Percentiles rank a stretch among this genome's conserved stretches.
Conservation (phyloP, 257 asterid genomes). For the Handroanthus guayacan region DNA sequence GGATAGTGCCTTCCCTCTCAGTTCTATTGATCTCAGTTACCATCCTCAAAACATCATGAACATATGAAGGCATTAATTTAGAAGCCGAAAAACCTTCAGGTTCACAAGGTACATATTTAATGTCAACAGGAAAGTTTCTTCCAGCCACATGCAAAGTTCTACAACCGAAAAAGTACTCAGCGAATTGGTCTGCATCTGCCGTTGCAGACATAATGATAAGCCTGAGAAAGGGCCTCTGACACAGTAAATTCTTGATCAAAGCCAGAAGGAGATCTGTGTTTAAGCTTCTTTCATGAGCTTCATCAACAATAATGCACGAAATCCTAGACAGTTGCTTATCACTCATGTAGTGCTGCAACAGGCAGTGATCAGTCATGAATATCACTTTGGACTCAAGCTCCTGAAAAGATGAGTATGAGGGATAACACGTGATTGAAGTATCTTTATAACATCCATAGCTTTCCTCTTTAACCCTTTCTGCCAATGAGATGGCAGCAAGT, state of each 20-base stretch:
- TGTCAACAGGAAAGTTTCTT: constrained; percentile 84
- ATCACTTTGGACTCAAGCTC: constrained; percentile 61
- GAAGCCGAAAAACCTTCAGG: constrained; percentile 46
- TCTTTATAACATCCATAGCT: constrained; percentile 65
- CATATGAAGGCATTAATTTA: constrained; percentile 64
- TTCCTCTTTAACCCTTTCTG: constrained; percentile 88
- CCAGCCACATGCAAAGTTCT: constrained; percentile 72
- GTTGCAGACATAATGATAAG: constrained; percentile 97
- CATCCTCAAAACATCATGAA: constrained; percentile 63
- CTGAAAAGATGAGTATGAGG: constrained; percentile 67
- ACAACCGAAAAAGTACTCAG: constrained; percentile 78
- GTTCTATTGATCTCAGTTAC: constrained; percentile 61
- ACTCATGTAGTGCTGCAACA: constrained; percentile 82
- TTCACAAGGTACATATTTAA: constrained; percentile 66
- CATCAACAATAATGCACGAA: constrained; percentile 89
- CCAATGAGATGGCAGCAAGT: constrained; percentile 82
- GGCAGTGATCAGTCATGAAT: constrained; percentile 90
- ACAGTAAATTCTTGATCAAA: constrained; percentile 68
- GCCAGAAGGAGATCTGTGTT: constrained; percentile 94
- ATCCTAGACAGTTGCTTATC: constrained; percentile 67
- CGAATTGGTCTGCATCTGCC: constrained; percentile 80
- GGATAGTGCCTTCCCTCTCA: constrained; percentile 80
- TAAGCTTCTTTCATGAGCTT: constrained; percentile 98
- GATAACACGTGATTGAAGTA: constrained; percentile 51
- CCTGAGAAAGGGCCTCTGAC: constrained; percentile 72